A percentile compares a stretch with the other conserved stretches of the same genome.
Evolutionary conservation across 116 monocot genomes (phyloP).

Genomic region (Cymodocea nodosa): DNA sequence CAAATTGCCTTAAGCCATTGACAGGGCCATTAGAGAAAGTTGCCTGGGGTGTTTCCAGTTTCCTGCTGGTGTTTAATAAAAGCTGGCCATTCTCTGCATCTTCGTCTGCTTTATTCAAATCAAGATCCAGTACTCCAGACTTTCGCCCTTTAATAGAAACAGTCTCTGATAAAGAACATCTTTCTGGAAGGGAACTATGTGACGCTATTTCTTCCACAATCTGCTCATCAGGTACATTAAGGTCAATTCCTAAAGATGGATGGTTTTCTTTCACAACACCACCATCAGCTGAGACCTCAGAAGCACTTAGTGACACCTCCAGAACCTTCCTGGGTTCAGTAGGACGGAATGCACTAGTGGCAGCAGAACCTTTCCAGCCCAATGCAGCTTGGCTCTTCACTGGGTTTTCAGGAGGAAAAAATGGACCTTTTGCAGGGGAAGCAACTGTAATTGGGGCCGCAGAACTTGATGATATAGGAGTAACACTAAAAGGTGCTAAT

Average conservation of each 20-base stretch:
- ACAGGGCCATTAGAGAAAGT: conserved; percentile 18
- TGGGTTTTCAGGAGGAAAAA: conserved; percentile 63
- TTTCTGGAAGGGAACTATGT: conserved; percentile 27
- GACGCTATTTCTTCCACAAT: conserved; percentile 48
- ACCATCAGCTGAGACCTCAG: conserved; percentile 21
- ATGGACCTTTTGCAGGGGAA: conserved; percentile 93
- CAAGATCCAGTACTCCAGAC: conserved; percentile 63
- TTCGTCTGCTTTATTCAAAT: conserved; percentile 74
- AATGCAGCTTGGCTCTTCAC: conserved; percentile 40
- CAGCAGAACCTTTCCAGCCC: conserved; percentile 94
- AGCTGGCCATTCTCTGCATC: conserved; percentile 34
- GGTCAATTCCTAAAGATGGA: conserved; percentile 59
- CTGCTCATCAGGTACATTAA: conserved; percentile 73
- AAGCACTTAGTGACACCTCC: conserved; percentile 46
- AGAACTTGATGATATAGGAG: conserved; percentile 16
- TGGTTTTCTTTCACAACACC: conserved; percentile 28
- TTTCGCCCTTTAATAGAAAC: conserved; percentile 14
- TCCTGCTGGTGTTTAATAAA: conserved; percentile 18
- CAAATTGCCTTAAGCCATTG: conserved; percentile 53
- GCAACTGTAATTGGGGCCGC: conserved; percentile 61
- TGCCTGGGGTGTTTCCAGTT: conserved; percentile 23
- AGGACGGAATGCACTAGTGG: conserved; percentile 94
- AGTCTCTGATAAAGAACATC: conserved; percentile 22
- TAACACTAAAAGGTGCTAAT: conserved; percentile 25
- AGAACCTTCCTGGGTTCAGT: conserved; percentile 76